These are phyloP conservation scores for Brassica cretica DNA, from an alignment of 345 rosid species.

Conservation along the genomic window DNA sequence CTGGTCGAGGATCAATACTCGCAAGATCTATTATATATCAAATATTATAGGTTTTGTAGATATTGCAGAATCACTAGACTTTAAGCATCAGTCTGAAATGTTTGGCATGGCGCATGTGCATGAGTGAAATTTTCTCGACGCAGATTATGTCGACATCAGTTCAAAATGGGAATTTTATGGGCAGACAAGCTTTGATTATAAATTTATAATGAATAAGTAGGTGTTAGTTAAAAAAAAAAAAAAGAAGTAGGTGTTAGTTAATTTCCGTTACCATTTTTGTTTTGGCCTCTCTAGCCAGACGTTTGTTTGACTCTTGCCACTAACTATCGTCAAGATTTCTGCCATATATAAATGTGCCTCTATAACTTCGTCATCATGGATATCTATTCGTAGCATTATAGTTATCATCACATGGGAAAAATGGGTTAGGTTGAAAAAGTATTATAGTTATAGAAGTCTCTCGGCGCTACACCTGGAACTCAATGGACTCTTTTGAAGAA, in stretches of 20 bases:
- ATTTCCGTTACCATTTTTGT: conserved; percentile 8
- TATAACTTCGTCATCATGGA: background rate
- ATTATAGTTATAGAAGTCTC: background rate
- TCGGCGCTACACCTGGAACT: background rate
- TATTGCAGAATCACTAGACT: background rate
- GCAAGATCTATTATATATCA: background rate
- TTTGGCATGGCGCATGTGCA: background rate
- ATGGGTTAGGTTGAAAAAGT: background rate
- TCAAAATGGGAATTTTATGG: background rate
- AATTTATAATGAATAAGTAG: background rate
- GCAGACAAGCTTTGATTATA: background rate
- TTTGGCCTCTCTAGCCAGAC: background rate
- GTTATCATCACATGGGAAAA: background rate
- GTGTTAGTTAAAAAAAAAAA: conserved; percentile 14
- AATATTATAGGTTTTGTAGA: background rate
- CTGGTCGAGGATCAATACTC: background rate
- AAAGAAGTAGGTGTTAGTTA: conserved; percentile 19
- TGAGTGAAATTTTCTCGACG: background rate
- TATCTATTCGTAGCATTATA: background rate
- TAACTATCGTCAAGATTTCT: conserved; percentile 23
- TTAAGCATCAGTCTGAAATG: background rate
- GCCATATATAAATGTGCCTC: conserved; percentile 26
- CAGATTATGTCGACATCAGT: background rate
- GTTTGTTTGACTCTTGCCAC: conserved; percentile 16
- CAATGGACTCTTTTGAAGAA: background rate